Evolutionary conservation across 352 stramenopile species (phyloP).

Genomic region (Phytophthora colocasiae): DNA sequence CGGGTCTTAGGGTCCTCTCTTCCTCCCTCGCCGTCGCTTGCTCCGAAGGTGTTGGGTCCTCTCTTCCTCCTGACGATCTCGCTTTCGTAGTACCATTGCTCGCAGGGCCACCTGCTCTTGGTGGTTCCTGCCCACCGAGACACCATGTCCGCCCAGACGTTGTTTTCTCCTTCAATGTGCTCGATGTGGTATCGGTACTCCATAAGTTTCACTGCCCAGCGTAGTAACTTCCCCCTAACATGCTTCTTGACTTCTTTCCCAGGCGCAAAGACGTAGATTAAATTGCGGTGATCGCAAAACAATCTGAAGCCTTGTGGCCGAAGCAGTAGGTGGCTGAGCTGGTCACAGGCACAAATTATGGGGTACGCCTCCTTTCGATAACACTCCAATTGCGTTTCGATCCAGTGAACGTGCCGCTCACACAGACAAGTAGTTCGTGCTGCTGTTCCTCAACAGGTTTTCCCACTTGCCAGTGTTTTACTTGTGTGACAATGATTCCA

Average conservation of each 20-base stretch:
- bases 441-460: constrained; percentile 9
- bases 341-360: constrained; percentile 4
- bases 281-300: constrained; percentile 8
- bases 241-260: constrained; percentile 20
- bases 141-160: constrained; percentile 25
- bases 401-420: constrained; percentile 10
- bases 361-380: constrained; percentile 4
- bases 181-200: constrained; percentile 19
- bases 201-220: constrained; percentile 16
- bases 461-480: background rate
- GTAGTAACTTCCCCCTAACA: constrained; percentile 15
- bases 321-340: constrained; percentile 15
- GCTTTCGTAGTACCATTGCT: background rate
- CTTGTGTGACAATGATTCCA: constrained; percentile 1
- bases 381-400: constrained; percentile 3
- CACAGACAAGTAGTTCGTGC: constrained; percentile 9
- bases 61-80: constrained; percentile 8
- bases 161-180: constrained; percentile 14
- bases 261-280: constrained; percentile 11
- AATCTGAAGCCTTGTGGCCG: background rate
- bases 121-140: constrained; percentile 1
- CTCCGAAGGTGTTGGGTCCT: background rate
- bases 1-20: constrained; percentile 7
- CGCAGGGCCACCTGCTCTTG: background rate
- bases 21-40: constrained; percentile 3